Base-by-base conservation (phyloP, 331 rosid species). In the Prunus yedoensis region DNA sequence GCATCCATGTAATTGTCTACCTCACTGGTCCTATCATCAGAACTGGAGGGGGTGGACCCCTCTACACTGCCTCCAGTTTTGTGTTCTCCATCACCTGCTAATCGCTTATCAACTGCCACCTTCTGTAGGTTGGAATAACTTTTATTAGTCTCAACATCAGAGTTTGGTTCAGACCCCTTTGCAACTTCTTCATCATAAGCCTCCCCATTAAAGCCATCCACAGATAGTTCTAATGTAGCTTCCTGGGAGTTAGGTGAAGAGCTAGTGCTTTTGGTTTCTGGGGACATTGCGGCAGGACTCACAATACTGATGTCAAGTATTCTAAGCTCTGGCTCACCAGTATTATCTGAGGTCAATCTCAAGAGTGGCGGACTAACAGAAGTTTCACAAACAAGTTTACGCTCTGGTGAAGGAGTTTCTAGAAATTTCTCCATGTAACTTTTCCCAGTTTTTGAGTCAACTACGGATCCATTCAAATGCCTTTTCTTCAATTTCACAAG, bases 1-100 rank as follows among this genome's bases (percentile, higher is more conserved):
- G 96, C 98, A 84, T 96, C 94, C 91, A 82, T 58, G 63, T 93
- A 91, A 83, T 88, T 89, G 76, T 92, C 98, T 82, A 88, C 89
- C 85, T 93, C 98, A 74, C 98, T 87, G 52, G 78, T 83, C 68
- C 86, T 59, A 69, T 86, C 93, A 81, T 87, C 96, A 82, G 91
- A 96, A 74, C 49, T 88, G 74, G 21, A 28, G 45, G 11, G 43
- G 66, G 21, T 28, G 66, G 86, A 88, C 11, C 86, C 87, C 63
- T 84, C 83, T 18, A 81, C 50, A 82, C 74, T 80, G 79, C 70
- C 81, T 80, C 82, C 85, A 67, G 75, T 80, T 68, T 87, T 82
- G 21, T 77, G 81, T 70, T 78, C 89, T 73, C 84, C 88, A 82
- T 81, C 78, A 67, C 68, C 82, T 64, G 73, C 83, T 68, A 81